A percentile compares a stretch with the other conserved stretches of the same genome.
phyloP scores from a whole-genome alignment of 2,329 filamentous ascomycete genomes.

The Fusarium temperatum region DNA sequence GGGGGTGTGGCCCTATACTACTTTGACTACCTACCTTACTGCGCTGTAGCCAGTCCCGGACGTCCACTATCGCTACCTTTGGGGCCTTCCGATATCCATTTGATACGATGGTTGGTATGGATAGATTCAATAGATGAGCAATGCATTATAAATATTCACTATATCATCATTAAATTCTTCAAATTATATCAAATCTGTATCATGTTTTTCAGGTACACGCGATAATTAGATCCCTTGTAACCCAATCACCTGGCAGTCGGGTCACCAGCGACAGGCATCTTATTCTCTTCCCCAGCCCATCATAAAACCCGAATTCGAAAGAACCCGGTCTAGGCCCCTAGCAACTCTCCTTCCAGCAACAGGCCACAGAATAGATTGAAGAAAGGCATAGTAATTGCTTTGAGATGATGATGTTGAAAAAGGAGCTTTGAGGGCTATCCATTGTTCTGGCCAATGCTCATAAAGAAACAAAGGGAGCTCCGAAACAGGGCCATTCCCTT shows the following conservation, averaged over 20 bases:
- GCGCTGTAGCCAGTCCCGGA: not conserved
- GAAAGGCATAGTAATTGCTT: conserved; percentile 10
- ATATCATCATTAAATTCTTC: not conserved
- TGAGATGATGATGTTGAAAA: conserved; percentile 9
- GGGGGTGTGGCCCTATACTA: conserved; percentile 19
- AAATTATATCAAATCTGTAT: not conserved
- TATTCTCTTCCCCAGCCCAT: conserved; percentile 10
- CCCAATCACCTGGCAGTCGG: conserved; percentile 6
- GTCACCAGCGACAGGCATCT: not conserved
- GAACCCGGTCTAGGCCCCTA: not conserved
- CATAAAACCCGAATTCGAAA: conserved; percentile 26
- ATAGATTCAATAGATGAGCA: not conserved
- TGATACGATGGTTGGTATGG: too few species aligned
- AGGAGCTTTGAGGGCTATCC: not conserved
- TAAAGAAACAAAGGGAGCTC: not conserved
- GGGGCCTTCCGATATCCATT: not conserved
- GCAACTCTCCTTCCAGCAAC: not conserved
- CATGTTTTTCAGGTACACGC: not conserved
- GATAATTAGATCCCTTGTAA: not conserved
- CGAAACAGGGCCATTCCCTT: conserved; percentile 14
- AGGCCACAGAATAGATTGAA: not conserved
- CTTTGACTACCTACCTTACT: not conserved
- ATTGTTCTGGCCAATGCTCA: not conserved
- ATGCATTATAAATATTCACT: not conserved
- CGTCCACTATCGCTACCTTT: not conserved